Evolutionary conservation across 495 filamentous ascomycete genomes (phyloP), one percentile per base, ranked within the genome.

Genomic region (Acidomyces sp.): DNA sequence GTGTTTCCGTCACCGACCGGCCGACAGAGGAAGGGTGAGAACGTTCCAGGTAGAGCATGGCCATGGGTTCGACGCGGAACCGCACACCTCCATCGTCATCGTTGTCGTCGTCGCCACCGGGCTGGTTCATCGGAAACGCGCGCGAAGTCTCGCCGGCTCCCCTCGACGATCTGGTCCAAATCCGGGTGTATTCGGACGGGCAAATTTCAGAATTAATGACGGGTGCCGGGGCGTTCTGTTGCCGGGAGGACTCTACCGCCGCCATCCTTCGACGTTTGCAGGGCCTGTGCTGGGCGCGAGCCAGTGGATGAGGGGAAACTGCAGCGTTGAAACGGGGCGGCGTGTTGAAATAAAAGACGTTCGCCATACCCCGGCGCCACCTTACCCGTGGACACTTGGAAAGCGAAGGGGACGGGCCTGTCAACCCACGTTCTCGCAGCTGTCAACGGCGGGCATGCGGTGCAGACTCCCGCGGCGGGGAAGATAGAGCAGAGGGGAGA

Each of bases 201-300:
- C 39, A 46, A 23, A 51, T 46, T 11, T 20, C 32, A 13, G 48
- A 37, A 20, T 51, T 43, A 20, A 46, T 38, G 10, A 51, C 26
- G 20, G 26, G 43, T 5, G 48, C 48, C 28, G 46, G 30, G 20
- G 37, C 42, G 12, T 42, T 34, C 18, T 43, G 43, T 17, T 39
- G 43, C 5, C 13, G n/a, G 9, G 24, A 32, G 6, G 5, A 19
- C 6, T 49, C 40, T 37, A 36, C 41, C 10, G n/a, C 25, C 12
- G 10, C 23, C 24, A 23, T 13, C 6, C 24, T 18, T 19, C 36
- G 37, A 11, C 20, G 6, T 18, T 33, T 40, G 21, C 13, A 13
- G 11, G 22, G 9, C 13, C 22, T 36, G 17, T 33, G 3, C 15
- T 27, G 13, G n/a, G 23, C 9, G 20, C 21, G 35, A n/a, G 18